phyloP scores from a whole-genome alignment of 140 eudicot genomes.

The Stevia rebaudiana region DNA sequence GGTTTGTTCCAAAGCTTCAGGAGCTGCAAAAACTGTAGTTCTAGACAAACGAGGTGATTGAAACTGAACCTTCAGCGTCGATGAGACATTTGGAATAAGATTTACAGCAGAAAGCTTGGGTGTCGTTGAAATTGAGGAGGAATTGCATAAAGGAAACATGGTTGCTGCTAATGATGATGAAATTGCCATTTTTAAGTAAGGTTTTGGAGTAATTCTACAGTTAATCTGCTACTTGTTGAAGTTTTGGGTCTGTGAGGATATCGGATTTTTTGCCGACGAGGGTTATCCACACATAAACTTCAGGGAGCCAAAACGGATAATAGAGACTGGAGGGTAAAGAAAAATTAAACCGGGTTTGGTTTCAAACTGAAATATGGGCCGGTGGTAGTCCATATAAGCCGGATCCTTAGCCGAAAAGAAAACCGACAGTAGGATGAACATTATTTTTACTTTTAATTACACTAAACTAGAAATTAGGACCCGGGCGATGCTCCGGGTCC shows the following conservation, averaged over 20 bases:
- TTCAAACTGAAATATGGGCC: neutral
- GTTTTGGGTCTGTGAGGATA: constrained; percentile 17
- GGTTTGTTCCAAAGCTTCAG: constrained; percentile 61
- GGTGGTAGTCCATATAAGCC: no score
- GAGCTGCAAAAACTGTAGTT: constrained; percentile 48
- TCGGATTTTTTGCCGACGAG: constrained; percentile 4
- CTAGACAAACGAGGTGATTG: constrained; percentile 33
- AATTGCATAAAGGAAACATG: constrained; percentile 46
- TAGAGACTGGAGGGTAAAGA: neutral
- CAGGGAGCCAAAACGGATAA: constrained; percentile 11
- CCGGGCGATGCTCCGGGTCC: no score
- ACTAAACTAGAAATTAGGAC: no score
- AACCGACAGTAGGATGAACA: no score
- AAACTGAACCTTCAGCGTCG: constrained; percentile 26
- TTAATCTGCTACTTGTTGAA: neutral
- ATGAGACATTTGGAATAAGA: constrained; percentile 28
- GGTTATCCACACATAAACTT: constrained; percentile 30
- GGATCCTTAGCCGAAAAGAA: no score
- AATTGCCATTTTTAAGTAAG: constrained; percentile 37
- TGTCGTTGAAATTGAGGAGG: constrained; percentile 43
- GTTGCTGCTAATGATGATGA: constrained; percentile 57
- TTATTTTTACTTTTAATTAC: no score
- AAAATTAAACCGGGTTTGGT: constrained; percentile 17
- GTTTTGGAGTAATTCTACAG: neutral
- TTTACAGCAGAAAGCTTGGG: constrained; percentile 39